Conservation (phyloP, 2,329 filamentous ascomycete genomes). For the Thermoascus crustaceus region DNA sequence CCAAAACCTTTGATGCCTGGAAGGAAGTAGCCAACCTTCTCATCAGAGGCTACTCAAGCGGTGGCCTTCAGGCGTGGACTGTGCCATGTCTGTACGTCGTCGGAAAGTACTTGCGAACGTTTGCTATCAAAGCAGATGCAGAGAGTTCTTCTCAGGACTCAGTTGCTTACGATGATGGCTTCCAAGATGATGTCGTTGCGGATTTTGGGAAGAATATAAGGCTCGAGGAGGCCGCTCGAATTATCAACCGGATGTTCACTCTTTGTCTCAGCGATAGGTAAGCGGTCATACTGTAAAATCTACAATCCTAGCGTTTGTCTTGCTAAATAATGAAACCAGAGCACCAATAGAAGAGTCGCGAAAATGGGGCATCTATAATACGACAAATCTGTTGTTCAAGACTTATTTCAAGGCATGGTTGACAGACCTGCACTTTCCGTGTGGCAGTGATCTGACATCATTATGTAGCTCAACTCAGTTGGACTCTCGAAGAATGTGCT, state of each 20-base stretch:
- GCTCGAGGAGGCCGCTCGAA: constrained; percentile 80
- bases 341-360: constrained; percentile 78
- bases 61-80: constrained; percentile 78
- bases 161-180: constrained; percentile 41
- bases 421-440: background rate
- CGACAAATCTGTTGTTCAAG: constrained; percentile 93
- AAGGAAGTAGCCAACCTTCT: constrained; percentile 71
- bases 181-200: constrained; percentile 75
- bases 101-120: constrained; percentile 76
- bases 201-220: constrained; percentile 72
- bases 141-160: constrained; percentile 47
- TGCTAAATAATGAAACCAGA: constrained; percentile 36
- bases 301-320: background rate
- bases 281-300: constrained; percentile 16
- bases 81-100: constrained; percentile 82
- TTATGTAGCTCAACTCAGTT: constrained; percentile 65
- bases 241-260: constrained; percentile 87
- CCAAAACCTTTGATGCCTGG: constrained; percentile 80
- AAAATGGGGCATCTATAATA: constrained; percentile 97
- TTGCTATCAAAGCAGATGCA: constrained; percentile 85
- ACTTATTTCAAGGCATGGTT: constrained; percentile 74
- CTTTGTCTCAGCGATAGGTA: constrained; percentile 85
- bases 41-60: constrained; percentile 70
- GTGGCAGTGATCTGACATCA: constrained; percentile 7
- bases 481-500: constrained; percentile 85